Evolutionary conservation across 1,284 basidiomycete genomes (phyloP), one percentile per base, ranked within the genome.

Genomic region (Leccinum huronense): DNA sequence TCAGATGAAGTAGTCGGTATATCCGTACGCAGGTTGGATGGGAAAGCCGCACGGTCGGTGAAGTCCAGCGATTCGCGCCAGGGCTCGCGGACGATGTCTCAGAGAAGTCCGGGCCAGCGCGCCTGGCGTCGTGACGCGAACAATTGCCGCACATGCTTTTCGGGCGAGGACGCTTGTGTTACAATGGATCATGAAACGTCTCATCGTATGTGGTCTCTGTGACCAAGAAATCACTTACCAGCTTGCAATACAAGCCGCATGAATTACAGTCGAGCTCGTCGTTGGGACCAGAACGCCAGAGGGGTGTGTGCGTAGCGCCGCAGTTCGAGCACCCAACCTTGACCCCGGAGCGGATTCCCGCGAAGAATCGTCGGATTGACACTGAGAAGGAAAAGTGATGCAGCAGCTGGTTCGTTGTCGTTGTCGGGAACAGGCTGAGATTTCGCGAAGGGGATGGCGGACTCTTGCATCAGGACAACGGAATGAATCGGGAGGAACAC

Each of bases 201-300:
- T 11, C 8, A 7, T 9, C 6, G 4, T 3, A 33, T 1, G 7
- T 2, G 23, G 31, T 1, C 13, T 16, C 8, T 11, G 58, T 16
- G 23, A 27, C 7, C 30, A 8, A 6, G 3, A 13, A 40, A 7
- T 7, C 2, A 80, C 86, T 66, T 70, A 89, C 89, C 77, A 90
- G 75, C 72, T 91, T 91, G 76, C 89, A 91, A 74, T 93, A 91
- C 58, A 91, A 76, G 8, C 90, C 90, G 69, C 90, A 92, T 1
- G 90, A 90, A 67, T 93, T 93, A 74, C 91, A 93, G 71, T 93
- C 92, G 63, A 93, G 75, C 78, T 93, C 91, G 69, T 93, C 90
- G 68, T 92, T 93, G 68, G 93, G 76, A 0, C 91, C 91, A 9
- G 90, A 82, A 38, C 91, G 80, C 91, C 91, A 93, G 31, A 93